Evolutionary conservation across 2,329 filamentous ascomycete genomes (phyloP).

Genomic region (Colletotrichum karsti): DNA sequence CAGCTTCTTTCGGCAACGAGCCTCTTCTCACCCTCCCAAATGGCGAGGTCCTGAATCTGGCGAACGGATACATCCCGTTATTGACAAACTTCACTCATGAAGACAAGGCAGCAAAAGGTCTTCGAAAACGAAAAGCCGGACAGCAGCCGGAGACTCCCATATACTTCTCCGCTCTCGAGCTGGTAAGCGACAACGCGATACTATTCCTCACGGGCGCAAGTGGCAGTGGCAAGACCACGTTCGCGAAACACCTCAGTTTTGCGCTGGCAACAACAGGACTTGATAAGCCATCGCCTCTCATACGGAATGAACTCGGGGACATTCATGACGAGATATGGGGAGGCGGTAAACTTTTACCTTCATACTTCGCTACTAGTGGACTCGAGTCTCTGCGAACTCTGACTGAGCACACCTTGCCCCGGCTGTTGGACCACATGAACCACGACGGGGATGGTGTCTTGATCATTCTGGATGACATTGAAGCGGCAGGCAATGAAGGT

Average conservation of each 20-base stretch:
- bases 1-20: neutral
- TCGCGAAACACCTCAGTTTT: constrained; percentile 7
- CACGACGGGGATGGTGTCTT: neutral
- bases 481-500: neutral
- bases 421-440: neutral
- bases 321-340: neutral
- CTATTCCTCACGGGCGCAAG: neutral
- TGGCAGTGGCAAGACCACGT: constrained; percentile 2
- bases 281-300: rapidly evolving
- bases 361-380: neutral
- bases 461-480: neutral
- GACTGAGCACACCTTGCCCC: neutral
- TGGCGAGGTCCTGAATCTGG: neutral
- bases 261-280: neutral
- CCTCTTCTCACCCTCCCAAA: neutral
- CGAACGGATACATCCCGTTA: constrained; percentile 1
- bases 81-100: neutral
- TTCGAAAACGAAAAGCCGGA: neutral
- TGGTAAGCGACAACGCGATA: neutral
- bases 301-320: neutral
- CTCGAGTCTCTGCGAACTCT: neutral
- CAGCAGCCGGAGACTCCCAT: neutral
- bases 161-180: neutral
- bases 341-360: neutral
- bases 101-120: constrained; percentile 12